phyloP scores from a whole-genome alignment of 192 early-diverging fungal genomes.

The Backusella macrospora region DNA sequence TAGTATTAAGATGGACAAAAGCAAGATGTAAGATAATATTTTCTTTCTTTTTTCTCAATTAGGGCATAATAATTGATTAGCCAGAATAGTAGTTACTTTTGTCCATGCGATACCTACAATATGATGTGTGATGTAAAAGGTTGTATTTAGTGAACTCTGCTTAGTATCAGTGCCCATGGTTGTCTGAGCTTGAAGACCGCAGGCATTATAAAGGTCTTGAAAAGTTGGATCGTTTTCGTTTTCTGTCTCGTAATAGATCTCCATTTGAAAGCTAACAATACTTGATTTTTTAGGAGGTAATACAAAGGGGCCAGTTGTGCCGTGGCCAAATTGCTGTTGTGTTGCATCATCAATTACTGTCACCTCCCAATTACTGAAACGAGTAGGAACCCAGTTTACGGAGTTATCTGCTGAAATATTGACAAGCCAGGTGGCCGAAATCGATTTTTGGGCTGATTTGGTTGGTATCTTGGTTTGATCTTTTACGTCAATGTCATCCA shows the following conservation, averaged over 20 bases:
- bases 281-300: slow-evolving; percentile 13
- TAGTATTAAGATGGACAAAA: background rate
- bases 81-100: background rate
- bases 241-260: slow-evolving; percentile 23
- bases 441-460: slow-evolving; percentile 7
- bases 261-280: slow-evolving; percentile 11
- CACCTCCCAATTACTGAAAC: slow-evolving; percentile 22
- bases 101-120: slow-evolving; percentile 19
- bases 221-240: slow-evolving; percentile 24
- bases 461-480: slow-evolving; percentile 1
- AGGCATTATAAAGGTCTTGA: slow-evolving; percentile 32
- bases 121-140: slow-evolving; percentile 17
- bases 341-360: slow-evolving; percentile 24
- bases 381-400: slow-evolving; percentile 32
- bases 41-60: background rate
- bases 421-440: slow-evolving; percentile 25
- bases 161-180: background rate
- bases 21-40: background rate
- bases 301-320: slow-evolving; percentile 15
- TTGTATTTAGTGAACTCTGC: slow-evolving; percentile 11
- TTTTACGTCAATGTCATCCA: slow-evolving; percentile 12
- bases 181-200: slow-evolving; percentile 20
- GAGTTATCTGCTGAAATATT: slow-evolving; percentile 35
- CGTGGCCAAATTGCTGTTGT: slow-evolving; percentile 22
- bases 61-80: background rate